phyloP scores from a whole-genome alignment of 805 yeast genomes.

The Grigorovia yakushimaensis region DNA sequence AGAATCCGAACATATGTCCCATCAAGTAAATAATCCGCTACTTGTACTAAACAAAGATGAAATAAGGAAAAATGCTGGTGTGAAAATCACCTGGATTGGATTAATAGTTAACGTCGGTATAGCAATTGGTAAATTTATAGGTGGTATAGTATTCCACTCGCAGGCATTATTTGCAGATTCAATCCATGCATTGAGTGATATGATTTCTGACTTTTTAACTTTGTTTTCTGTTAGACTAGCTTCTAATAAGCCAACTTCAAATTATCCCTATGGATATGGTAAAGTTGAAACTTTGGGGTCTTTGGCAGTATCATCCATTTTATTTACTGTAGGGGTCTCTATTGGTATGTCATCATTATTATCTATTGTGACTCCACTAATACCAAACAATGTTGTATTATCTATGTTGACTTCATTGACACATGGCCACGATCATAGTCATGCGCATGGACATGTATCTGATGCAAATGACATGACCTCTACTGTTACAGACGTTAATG shows the following conservation, averaged over 20 bases:
- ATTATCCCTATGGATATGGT: constrained; percentile 84
- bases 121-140: constrained; percentile 76
- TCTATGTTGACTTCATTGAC: constrained; percentile 32
- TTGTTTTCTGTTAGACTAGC: constrained; percentile 80
- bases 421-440: constrained; percentile 30
- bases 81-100: constrained; percentile 85
- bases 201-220: constrained; percentile 82
- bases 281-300: constrained; percentile 90
- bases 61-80: constrained; percentile 63
- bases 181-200: constrained; percentile 81
- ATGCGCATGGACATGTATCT: constrained; percentile 4
- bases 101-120: constrained; percentile 68
- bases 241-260: constrained; percentile 42
- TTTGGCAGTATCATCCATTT: constrained; percentile 70
- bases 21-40: constrained; percentile 20
- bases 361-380: constrained; percentile 52
- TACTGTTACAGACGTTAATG: constrained; percentile 57
- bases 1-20: background rate
- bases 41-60: constrained; percentile 35
- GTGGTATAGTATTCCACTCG: constrained; percentile 87
- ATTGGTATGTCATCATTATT: constrained; percentile 80
- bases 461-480: constrained; percentile 22
- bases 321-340: constrained; percentile 77
- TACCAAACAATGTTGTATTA: constrained; percentile 46
- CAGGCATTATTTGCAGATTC: constrained; percentile 93